Base-by-base conservation (phyloP, 2,329 filamentous ascomycete genomes). In the Trichoderma brevicompactum region DNA sequence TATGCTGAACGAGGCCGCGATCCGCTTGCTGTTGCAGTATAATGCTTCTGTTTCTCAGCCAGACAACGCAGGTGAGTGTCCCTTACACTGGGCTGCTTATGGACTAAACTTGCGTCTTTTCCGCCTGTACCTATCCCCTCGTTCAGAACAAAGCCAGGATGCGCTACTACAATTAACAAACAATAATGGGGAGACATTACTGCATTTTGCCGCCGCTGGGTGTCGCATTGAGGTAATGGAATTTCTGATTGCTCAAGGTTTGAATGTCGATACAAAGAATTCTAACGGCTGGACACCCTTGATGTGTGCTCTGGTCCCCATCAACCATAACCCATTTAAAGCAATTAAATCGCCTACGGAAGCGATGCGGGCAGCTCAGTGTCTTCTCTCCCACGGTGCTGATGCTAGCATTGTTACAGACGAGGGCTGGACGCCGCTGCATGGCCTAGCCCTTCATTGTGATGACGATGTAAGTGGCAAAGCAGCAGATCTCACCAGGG, bases 201-300 rank as follows among this genome's bases (percentile, higher is more conserved):
- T 77, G 2, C 73, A 75, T 59, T 75, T 67, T 43, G 73, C 74
- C 2, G 73, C 73, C 2, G 72, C 70, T 2, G 72, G 72, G 0
- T 65, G 71, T 10, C 65, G 69, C 1, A 12, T 50, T 19, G 70
- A 71, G 12, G 68, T 68, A 0, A 49, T 75, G 13, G 66, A 69
- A 12, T 71, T 66, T 48, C 64, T 72, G 12, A 38, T 70, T 23
- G 49, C 58, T 19, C 50, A 49, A 3, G 70, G 72, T 36, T 19
- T 71, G 1, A 60, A 72, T 50, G 67, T 72, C 34, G 71, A 75
- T 50, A 48, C 55, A 1, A 38, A 28, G 1, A 75, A 66, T 64
- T 10, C 55, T 9, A 72, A 72, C 49, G 69, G 72, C 52, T 76
- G 74, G 74, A 76, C 74, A 10, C 74, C 74, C 6, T 65, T 76